These are phyloP conservation scores for Boletellus ananiceps DNA, from an alignment of 768 basidiomycete species.

Conservation along the genomic window DNA sequence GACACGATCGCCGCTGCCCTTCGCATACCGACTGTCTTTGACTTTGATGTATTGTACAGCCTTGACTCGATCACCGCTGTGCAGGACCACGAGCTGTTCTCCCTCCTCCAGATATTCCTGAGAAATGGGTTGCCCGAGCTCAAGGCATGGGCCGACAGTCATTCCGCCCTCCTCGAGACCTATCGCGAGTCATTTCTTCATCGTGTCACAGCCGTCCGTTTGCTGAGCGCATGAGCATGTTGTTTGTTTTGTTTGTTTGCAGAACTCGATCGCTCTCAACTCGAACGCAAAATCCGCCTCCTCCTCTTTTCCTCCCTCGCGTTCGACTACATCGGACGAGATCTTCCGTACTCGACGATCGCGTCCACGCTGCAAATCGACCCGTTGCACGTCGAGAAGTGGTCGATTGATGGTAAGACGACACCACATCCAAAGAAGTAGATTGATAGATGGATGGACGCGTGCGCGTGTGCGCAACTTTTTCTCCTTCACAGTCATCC, in stretches of 20 bases:
- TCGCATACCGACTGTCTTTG: slow-evolving; percentile 62
- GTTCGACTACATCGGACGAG: slow-evolving; percentile 70
- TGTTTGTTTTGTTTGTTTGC: too few relatives aligned
- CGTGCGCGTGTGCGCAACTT: too few relatives aligned
- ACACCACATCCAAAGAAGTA: not conserved
- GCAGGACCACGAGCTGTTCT: slow-evolving; percentile 68
- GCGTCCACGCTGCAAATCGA: slow-evolving; percentile 64
- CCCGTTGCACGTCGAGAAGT: slow-evolving; percentile 67
- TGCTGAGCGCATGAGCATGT: not conserved
- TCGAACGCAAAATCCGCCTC: slow-evolving; percentile 78
- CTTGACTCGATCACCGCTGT: slow-evolving; percentile 63
- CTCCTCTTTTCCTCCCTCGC: slow-evolving; percentile 72
- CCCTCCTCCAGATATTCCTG: slow-evolving; percentile 73
- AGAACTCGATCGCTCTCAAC: slow-evolving; percentile 55
- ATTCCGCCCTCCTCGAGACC: slow-evolving; percentile 48
- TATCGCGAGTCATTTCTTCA: slow-evolving; percentile 43
- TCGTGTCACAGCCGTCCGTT: not conserved
- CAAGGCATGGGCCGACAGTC: slow-evolving; percentile 50
- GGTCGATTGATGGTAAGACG: slow-evolving; percentile 77
- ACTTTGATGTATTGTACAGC: slow-evolving; percentile 78
- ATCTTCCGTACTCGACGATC: slow-evolving; percentile 67
- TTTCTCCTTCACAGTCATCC: slow-evolving; percentile 53
- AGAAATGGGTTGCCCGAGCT: slow-evolving; percentile 60
- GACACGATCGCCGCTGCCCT: slow-evolving; percentile 62
- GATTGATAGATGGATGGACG: too few relatives aligned